These are phyloP conservation scores for Oryza brachyantha DNA, from an alignment of 176 grass and related monocot genomes.

Conservation along the genomic window DNA sequence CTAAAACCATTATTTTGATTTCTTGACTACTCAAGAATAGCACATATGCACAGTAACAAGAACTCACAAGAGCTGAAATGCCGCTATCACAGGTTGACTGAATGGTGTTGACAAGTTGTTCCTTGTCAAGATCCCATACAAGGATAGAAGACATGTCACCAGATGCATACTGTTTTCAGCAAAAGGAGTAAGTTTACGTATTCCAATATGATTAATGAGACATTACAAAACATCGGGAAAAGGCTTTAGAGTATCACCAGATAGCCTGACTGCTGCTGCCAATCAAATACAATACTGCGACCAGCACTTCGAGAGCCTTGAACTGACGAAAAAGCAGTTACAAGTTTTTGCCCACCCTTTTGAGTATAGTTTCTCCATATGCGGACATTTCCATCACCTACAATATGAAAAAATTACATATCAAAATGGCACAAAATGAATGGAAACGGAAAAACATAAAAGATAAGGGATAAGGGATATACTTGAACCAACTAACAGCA, in stretches of 20 bases:
- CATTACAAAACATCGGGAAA: neutral
- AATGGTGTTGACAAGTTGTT: conserved; percentile 71
- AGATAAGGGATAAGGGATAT: conserved; percentile 22
- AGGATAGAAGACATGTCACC: conserved; percentile 72
- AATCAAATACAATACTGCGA: conserved; percentile 69
- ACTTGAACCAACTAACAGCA: conserved; percentile 95
- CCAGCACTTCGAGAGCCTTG: conserved; percentile 56
- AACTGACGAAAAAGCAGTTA: conserved; percentile 91
- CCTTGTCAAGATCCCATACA: conserved; percentile 94
- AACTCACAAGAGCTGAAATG: conserved; percentile 82
- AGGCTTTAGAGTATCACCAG: conserved; percentile 53
- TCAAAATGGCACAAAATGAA: conserved; percentile 18
- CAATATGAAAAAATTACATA: conserved; percentile 25
- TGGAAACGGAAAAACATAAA: conserved; percentile 3
- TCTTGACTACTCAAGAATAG: conserved; percentile 10
- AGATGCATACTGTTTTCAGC: conserved; percentile 74
- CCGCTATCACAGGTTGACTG: conserved; percentile 55
- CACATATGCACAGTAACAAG: conserved; percentile 19
- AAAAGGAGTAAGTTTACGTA: conserved; percentile 12
- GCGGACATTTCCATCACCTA: conserved; percentile 93
- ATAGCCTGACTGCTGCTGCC: conserved; percentile 96
- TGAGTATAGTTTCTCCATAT: conserved; percentile 88
- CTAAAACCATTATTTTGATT: conserved; percentile 13
- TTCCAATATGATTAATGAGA: too few relatives aligned
- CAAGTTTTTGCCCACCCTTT: conserved; percentile 76